These are phyloP conservation scores for Aethionema arabicum DNA, from an alignment of 345 rosid genomes.

Conservation along the genomic window DNA sequence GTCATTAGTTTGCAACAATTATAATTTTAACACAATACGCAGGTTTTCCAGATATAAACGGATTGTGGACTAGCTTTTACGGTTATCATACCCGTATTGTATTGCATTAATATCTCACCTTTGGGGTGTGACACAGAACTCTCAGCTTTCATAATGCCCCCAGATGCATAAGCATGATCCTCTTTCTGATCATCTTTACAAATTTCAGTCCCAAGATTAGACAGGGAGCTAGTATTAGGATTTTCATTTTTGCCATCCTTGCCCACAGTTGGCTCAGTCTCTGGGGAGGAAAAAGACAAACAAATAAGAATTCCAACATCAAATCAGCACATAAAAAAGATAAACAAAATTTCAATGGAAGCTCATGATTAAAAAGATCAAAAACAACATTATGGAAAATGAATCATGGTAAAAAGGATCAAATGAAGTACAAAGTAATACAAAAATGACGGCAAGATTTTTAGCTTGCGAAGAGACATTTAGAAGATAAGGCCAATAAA, in stretches of 20 bases:
- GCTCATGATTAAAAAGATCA: neutral
- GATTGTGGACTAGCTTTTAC: neutral
- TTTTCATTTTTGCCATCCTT: conserved; percentile 14
- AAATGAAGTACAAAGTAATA: neutral
- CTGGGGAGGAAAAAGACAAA: conserved; percentile 16
- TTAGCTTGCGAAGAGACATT: neutral
- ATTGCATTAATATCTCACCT: conserved; percentile 28
- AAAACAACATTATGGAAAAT: neutral
- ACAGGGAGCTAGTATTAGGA: conserved; percentile 24
- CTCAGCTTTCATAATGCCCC: conserved; percentile 25
- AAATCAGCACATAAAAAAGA: too few species aligned
- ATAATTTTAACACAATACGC: neutral
- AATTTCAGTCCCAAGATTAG: conserved; percentile 28
- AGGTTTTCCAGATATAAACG: neutral
- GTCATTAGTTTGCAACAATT: conserved; percentile 14
- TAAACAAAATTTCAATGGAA: too few species aligned
- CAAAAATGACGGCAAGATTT: neutral
- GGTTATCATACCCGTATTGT: neutral
- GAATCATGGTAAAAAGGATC: neutral
- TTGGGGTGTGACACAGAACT: conserved; percentile 19
- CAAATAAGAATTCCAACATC: neutral
- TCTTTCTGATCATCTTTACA: conserved; percentile 25
- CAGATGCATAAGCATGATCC: conserved; percentile 17
- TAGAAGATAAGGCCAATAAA: neutral
- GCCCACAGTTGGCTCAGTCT: conserved; percentile 14